Evolutionary conservation across 805 yeast species (phyloP).

Genomic region (Yamadazyma paraphyllophila): DNA sequence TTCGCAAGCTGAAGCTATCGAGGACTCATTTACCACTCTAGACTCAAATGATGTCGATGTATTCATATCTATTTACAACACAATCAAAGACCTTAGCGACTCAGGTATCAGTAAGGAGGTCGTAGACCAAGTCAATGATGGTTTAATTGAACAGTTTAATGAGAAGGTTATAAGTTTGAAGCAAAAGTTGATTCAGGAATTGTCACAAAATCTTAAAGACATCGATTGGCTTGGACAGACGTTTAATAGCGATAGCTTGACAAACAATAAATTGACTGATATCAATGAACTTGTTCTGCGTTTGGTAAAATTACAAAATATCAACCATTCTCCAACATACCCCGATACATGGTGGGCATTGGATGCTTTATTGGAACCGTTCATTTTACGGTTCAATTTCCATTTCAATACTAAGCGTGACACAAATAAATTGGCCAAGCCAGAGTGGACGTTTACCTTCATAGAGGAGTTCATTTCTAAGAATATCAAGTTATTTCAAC

Average conservation of each 20-base stretch:
- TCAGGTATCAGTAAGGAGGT: not conserved
- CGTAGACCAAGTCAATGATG: not conserved
- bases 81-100: conserved; percentile 9
- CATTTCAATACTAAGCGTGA: conserved; percentile 59
- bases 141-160: conserved; percentile 7
- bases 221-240: conserved; percentile 25
- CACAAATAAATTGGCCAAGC: conserved; percentile 64
- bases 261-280: not conserved
- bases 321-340: conserved; percentile 24
- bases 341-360: conserved; percentile 51
- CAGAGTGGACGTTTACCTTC: conserved; percentile 67
- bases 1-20: conserved; percentile 7
- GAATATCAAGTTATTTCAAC: conserved; percentile 39
- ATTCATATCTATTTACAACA: conserved; percentile 2
- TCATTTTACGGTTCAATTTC: conserved; percentile 51
- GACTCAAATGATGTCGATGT: not conserved
- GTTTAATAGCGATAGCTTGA: conserved; percentile 6
- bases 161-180: conserved; percentile 9
- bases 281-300: conserved; percentile 13
- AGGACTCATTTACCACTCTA: not conserved
- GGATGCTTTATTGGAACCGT: conserved; percentile 43
- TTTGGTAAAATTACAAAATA: conserved; percentile 31
- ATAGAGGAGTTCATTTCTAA: conserved; percentile 42
- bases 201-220: conserved; percentile 14
- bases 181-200: conserved; percentile 11